Percentiles rank a stretch among this genome's conserved stretches.
Evolutionary conservation across 1,284 basidiomycete genomes (phyloP).

Genomic region (Trametes pubescens): DNA sequence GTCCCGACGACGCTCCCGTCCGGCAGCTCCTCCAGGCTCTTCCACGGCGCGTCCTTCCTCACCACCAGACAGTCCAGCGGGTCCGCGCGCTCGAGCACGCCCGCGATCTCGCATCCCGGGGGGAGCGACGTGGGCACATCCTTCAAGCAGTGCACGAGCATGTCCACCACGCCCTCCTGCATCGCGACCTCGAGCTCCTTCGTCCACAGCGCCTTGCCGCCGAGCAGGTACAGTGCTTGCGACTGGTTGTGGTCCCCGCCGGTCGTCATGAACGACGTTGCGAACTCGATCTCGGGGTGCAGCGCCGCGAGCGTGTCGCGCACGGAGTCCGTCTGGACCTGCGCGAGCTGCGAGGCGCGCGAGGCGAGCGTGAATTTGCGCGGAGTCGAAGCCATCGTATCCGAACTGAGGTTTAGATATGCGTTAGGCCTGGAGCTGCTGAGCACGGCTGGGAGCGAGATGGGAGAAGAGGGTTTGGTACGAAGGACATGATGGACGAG

Average conservation of each 20-base stretch:
- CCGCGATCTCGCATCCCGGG: conserved; percentile 86
- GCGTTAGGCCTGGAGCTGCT: neutral
- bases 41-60: conserved; percentile 80
- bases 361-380: conserved; percentile 78
- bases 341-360: conserved; percentile 85
- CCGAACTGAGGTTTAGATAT: neutral
- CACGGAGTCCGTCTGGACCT: conserved; percentile 86
- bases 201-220: conserved; percentile 93
- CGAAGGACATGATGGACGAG: conserved; percentile 8
- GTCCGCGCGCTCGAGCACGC: conserved; percentile 89
- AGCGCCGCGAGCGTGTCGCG: conserved; percentile 61
- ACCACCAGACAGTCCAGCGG: conserved; percentile 92
- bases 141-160: conserved; percentile 95
- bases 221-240: conserved; percentile 81
- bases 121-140: conserved; percentile 93
- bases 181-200: conserved; percentile 93
- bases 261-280: conserved; percentile 88
- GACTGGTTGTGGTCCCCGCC: conserved; percentile 93
- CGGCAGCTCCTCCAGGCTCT: conserved; percentile 85
- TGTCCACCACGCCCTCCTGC: conserved; percentile 78
- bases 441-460: neutral
- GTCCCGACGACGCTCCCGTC: conserved; percentile 93
- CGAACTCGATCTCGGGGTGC: conserved; percentile 61
- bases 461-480: neutral
- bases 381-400: conserved; percentile 16